A percentile compares a stretch with the other conserved stretches of the same genome.
These are phyloP conservation scores for Camellia sinensis DNA, from an alignment of 148 eudicot genomes.

Conservation along the genomic window DNA sequence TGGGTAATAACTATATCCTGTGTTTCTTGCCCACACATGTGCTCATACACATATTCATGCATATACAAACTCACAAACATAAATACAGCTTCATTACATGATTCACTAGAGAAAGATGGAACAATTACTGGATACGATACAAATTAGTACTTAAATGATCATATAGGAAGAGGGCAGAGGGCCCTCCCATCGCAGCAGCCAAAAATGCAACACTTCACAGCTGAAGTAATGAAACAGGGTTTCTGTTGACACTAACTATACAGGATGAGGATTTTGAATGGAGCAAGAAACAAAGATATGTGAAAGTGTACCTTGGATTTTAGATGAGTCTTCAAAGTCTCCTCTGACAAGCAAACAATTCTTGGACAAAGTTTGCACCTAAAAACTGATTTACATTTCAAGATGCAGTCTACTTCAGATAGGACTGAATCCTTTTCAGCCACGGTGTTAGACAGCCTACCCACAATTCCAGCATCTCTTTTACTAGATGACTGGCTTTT, in stretches of 20 bases:
- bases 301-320: conserved; percentile 61
- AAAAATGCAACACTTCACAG: background rate
- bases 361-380: conserved; percentile 93
- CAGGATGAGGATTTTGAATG: background rate
- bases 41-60: background rate
- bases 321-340: conserved; percentile 68
- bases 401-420: conserved; percentile 42
- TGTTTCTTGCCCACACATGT: background rate
- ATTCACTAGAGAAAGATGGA: background rate
- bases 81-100: background rate
- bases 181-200: background rate
- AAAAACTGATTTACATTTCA: conserved; percentile 75
- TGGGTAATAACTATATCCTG: background rate
- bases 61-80: conserved; percentile 5
- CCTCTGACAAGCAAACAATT: conserved; percentile 82
- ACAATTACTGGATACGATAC: background rate
- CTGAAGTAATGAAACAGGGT: background rate
- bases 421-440: conserved; percentile 30
- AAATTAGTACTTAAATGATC: background rate
- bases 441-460: conserved; percentile 8
- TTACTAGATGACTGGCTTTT: conserved; percentile 19
- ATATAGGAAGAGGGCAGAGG: background rate
- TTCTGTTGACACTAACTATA: conserved; percentile 8
- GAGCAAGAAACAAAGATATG: conserved; percentile 12
- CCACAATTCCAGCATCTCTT: conserved; percentile 19